Evolutionary conservation across 1,284 basidiomycete species (phyloP).

Genomic region (Stygiomarasmius scandens): DNA sequence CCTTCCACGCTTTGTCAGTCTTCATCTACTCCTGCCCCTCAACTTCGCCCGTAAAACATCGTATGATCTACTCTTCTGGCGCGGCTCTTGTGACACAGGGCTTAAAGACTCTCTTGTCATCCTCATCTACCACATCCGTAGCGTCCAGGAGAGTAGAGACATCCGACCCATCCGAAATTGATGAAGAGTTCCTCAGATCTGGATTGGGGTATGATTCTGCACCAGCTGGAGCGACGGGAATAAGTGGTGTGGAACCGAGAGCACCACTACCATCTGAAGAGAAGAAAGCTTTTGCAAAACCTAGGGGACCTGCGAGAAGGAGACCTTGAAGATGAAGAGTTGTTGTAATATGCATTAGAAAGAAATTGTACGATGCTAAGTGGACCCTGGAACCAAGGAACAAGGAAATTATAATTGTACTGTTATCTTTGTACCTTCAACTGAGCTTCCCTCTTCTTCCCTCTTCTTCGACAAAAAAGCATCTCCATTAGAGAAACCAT

Average conservation of each 20-base stretch:
- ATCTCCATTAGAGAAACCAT: too few relatives aligned
- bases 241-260: background rate
- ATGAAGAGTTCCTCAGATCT: constrained; percentile 59
- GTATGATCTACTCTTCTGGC: constrained; percentile 86
- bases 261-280: constrained; percentile 7
- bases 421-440: too few relatives aligned
- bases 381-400: too few relatives aligned
- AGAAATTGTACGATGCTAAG: too few relatives aligned
- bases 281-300: constrained; percentile 14
- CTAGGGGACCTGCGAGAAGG: constrained; percentile 15
- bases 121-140: constrained; percentile 42
- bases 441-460: too few relatives aligned
- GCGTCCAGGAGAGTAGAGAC: constrained; percentile 74
- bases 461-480: too few relatives aligned
- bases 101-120: constrained; percentile 54
- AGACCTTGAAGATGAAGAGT: constrained; percentile 7
- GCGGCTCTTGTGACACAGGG: constrained; percentile 58
- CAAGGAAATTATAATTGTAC: too few relatives aligned
- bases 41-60: constrained; percentile 74
- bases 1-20: constrained; percentile 42
- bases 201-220: constrained; percentile 46
- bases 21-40: constrained; percentile 91
- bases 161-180: constrained; percentile 75
- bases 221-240: background rate
- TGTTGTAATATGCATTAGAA: too few relatives aligned